Evolutionary conservation across 1,284 basidiomycete species (phyloP).

Genomic region (Uromyces viciae-fabae): DNA sequence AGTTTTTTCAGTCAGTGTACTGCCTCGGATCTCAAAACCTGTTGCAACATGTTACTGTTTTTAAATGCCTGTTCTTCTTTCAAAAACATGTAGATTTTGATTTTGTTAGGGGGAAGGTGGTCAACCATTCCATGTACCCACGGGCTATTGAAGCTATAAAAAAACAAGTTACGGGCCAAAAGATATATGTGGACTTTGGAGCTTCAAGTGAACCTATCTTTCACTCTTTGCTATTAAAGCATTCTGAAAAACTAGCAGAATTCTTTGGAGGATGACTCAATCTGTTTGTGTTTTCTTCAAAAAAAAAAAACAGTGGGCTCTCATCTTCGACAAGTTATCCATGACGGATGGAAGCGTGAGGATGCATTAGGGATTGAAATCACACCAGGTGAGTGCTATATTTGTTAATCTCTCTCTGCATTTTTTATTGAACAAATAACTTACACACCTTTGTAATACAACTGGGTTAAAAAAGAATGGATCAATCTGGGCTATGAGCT

Average conservation of each 20-base stretch:
- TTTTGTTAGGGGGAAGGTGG: constrained; percentile 21
- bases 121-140: constrained; percentile 5
- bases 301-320: not conserved
- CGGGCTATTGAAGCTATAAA: not conserved
- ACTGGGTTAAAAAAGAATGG: not conserved
- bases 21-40: too few species aligned
- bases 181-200: constrained; percentile 33
- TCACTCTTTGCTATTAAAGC: not conserved
- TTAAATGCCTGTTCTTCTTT: not conserved
- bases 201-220: not conserved
- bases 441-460: not conserved
- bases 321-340: constrained; percentile 18
- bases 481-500: constrained; percentile 4
- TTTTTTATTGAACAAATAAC: not conserved
- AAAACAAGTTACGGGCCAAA: not conserved
- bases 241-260: not conserved
- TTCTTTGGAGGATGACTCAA: not conserved
- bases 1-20: constrained; percentile 8
- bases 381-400: not conserved
- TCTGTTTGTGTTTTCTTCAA: not conserved
- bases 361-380: constrained; percentile 15
- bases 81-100: constrained; percentile 1
- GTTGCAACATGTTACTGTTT: not conserved
- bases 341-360: constrained; percentile 20
- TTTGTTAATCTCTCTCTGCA: not conserved